phyloP scores from a whole-genome alignment of 257 asterid genomes.

The Lithospermum erythrorhizon region DNA sequence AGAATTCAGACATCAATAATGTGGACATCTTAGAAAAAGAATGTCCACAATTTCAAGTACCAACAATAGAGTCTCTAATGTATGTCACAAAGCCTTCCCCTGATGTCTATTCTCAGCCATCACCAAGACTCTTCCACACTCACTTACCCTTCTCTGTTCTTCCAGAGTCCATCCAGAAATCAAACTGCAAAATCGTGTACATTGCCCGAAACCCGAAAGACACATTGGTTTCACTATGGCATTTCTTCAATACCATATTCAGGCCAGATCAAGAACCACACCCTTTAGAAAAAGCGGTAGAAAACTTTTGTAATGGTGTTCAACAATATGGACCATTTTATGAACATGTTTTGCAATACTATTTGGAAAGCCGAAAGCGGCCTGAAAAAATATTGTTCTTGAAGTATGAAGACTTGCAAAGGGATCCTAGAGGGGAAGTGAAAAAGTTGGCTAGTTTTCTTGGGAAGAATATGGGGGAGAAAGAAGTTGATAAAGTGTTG shows the following conservation, averaged over 20 bases:
- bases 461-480: constrained; percentile 20
- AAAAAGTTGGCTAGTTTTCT: constrained; percentile 23
- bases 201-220: constrained; percentile 30
- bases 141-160: constrained; percentile 22
- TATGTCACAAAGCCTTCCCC: constrained; percentile 18
- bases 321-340: constrained; percentile 30
- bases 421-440: constrained; percentile 19
- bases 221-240: constrained; percentile 27
- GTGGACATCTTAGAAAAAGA: constrained; percentile 18
- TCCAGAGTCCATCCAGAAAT: constrained; percentile 14
- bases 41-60: constrained; percentile 23
- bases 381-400: constrained; percentile 23
- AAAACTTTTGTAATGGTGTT: constrained; percentile 23
- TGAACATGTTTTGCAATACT: constrained; percentile 24
- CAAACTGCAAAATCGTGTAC: constrained; percentile 25
- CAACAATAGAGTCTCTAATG: constrained; percentile 18
- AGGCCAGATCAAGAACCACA: constrained; percentile 20
- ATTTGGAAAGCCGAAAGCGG: constrained; percentile 17
- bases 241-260: constrained; percentile 25
- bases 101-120: constrained; percentile 16
- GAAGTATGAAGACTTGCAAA: constrained; percentile 26
- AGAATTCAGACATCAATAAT: background rate
- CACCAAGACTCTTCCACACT: constrained; percentile 28
- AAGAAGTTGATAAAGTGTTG: constrained; percentile 16
- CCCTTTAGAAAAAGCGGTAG: constrained; percentile 25